phyloP scores from a whole-genome alignment of 2,329 filamentous ascomycete genomes.

The Arthrobotrys conoides region DNA sequence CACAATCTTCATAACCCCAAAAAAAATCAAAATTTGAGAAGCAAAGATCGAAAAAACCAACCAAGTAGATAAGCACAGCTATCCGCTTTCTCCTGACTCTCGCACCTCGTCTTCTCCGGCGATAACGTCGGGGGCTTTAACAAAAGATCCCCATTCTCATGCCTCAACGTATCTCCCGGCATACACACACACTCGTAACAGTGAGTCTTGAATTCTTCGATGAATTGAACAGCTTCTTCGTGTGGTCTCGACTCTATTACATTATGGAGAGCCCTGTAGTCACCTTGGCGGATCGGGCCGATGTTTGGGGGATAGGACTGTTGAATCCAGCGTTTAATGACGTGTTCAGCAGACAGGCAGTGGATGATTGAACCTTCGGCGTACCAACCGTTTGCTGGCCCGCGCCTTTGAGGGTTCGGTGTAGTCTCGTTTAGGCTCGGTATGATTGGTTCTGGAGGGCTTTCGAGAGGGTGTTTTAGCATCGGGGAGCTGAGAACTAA shows the following conservation, averaged over 20 bases:
- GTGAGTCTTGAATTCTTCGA: background rate
- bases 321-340: background rate
- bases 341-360: background rate
- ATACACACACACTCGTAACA: background rate
- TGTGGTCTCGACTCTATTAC: background rate
- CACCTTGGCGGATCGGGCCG: background rate
- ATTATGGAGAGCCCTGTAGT: background rate
- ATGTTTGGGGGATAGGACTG: background rate
- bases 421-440: background rate
- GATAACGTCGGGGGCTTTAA: background rate
- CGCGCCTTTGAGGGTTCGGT: background rate
- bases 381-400: background rate
- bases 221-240: background rate
- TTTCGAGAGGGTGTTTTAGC: background rate
- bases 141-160: background rate
- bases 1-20: too few species aligned
- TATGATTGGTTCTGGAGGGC: background rate
- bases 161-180: too few species aligned
- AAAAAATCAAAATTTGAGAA: background rate
- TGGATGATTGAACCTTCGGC: background rate
- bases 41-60: background rate
- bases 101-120: background rate
- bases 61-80: background rate
- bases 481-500: background rate
- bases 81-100: slow-evolving; percentile 1